Base-by-base conservation (phyloP, 352 stramenopile species). In the Globisporangium takayamanum region DNA sequence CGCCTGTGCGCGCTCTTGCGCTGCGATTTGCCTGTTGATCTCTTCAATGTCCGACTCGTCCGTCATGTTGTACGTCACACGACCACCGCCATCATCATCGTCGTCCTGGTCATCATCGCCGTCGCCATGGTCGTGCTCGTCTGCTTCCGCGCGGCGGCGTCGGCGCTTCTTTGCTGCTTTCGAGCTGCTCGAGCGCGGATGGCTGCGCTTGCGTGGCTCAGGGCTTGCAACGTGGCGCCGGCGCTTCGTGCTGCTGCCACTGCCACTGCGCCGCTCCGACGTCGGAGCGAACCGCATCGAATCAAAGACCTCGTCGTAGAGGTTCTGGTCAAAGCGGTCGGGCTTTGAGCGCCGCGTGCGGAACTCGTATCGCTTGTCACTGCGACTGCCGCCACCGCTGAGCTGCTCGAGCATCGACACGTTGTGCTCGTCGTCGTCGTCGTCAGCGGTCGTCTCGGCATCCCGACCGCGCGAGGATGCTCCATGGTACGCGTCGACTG, bases 231-330 rank as follows among this genome's bases (percentile, higher is more conserved):
- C 18, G 53, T 45, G 12, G 30, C 60, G 49, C 30, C 60, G 59
- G 20, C 67, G 64, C 30, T 67, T 70, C 30, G 70, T 62, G 46
- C 11, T 36, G 46, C 14, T 22, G 20, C 51, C 30, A 10, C 28
- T 22, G 20, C 36, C 30, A 3, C 28, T 30, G 49, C 16, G 44
- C 16, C 20, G 50, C 7, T 39, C 37, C 1, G 54, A 11, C 6
- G 60, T 37, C 8, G 28, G 42, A 2, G 66, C 67, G 3, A 70
- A 69, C 16, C 50, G 39, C 53, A 69, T 67, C 15, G 68, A 63
- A 18, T 68, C 66, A 33, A 91, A 91, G 30, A 88, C 75, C 45
- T 89, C 77, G 57, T 91, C 78, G 65, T 88, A 91, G 12, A 89
- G 58, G 44, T 65, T 75, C 52, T 77, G 67, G 36, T 89, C 77